phyloP scores from a whole-genome alignment of 495 filamentous ascomycete species.

The Podospora tetraspora region DNA sequence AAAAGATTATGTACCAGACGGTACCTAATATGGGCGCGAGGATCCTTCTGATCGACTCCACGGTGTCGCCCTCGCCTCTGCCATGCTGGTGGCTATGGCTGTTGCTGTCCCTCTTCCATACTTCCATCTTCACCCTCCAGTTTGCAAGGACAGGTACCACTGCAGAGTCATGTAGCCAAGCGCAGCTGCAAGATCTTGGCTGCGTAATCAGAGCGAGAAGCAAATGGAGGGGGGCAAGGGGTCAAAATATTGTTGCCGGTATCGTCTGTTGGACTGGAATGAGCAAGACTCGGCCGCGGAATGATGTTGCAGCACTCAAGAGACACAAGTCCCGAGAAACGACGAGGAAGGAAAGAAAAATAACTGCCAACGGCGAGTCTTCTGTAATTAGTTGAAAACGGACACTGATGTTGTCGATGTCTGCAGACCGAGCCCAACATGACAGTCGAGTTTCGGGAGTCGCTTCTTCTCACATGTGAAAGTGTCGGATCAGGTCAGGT shows the following conservation, averaged over 20 bases:
- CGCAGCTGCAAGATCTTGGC: neutral
- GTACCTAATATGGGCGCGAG: slow-evolving; percentile 46
- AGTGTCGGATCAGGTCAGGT: neutral
- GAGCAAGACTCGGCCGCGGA: neutral
- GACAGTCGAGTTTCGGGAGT: neutral
- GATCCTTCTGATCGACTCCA: slow-evolving; percentile 33
- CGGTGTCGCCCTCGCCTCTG: slow-evolving; percentile 13
- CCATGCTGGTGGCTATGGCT: neutral
- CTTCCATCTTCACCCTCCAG: neutral
- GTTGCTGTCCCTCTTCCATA: neutral
- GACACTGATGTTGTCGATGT: neutral
- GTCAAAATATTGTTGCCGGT: neutral
- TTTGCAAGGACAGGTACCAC: too few species aligned
- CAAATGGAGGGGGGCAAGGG: neutral
- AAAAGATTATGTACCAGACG: slow-evolving; percentile 56
- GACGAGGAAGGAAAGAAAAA: neutral
- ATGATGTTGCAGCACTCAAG: too few species aligned
- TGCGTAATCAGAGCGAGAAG: neutral
- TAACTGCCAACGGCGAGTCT: neutral
- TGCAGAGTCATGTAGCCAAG: neutral
- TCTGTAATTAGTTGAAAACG: neutral
- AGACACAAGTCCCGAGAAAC: neutral
- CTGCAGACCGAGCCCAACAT: neutral
- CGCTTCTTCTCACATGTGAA: neutral
- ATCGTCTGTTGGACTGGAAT: neutral